Evolutionary conservation across 1,284 basidiomycete species (phyloP), one percentile per base, ranked within the genome.

Genomic region (Cutaneotrichosporon cyanovorans): DNA sequence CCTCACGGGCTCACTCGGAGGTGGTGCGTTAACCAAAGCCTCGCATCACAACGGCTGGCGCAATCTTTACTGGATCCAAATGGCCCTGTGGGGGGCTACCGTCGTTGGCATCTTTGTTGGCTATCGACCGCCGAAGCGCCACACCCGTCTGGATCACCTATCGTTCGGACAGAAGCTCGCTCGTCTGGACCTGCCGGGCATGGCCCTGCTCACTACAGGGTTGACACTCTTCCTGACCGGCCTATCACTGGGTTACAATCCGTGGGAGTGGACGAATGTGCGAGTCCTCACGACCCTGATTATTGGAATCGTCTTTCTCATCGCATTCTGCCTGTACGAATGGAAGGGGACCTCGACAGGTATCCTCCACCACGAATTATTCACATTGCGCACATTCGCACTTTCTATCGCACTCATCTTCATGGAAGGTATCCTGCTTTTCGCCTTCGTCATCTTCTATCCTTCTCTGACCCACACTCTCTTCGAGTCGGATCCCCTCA

Each of bases 331-430:
- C 2, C 5, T 51, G 2, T 51, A 41, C 42, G 45, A 51, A 23
- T 47, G 45, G 50, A 44, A 44, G 20, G 50, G 50, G 1, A 51
- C 45, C n/a, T 33, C 28, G n/a, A 44, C 31, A 2, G 50, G 50
- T 0, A 41, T 51, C 15, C 34, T 51, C 10, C 41, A 55, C 41
- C 56, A 57, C 35, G 50, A 55, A 18, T 46, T 57, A 3, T 57
- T 57, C 42, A 14, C 32, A 9, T 25, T 23, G 3, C 50, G 50
- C 11, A 55, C 46, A 2, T 54, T 57, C 33, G 22, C 41, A 4
- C 34, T 57, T 6, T 54, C 43, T 40, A 42, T 52, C 9, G 41
- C 30, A 2, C 45, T 54, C 33, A 54, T 54, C 28, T 50, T 55
- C 31, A 39, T 55, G 11, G 56, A 57, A 40, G 56, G 56, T 8